phyloP scores from a whole-genome alignment of 768 basidiomycete species.

The Agrocybe pediades region DNA sequence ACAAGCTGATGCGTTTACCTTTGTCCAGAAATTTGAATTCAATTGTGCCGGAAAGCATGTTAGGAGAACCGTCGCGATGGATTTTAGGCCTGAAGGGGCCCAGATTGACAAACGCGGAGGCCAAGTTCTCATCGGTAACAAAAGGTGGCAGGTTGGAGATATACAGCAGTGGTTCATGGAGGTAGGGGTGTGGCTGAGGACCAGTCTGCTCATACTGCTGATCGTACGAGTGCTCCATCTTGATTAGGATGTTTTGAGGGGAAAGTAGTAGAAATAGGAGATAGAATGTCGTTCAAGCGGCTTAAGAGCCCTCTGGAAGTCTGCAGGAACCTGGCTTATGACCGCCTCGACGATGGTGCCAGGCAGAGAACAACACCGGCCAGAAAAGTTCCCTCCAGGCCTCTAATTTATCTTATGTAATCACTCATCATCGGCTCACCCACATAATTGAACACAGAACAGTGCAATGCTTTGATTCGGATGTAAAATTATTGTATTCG shows the following conservation, averaged over 20 bases:
- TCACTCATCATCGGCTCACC: not conserved
- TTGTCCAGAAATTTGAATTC: constrained; percentile 83
- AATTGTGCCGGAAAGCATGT: constrained; percentile 68
- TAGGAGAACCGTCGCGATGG: constrained; percentile 54
- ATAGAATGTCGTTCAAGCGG: constrained; percentile 7
- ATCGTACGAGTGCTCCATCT: constrained; percentile 48
- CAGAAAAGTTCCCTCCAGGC: constrained; percentile 20
- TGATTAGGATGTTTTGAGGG: constrained; percentile 29
- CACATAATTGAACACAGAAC: too few species aligned
- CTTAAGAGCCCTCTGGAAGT: constrained; percentile 2
- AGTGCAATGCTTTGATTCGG: too few species aligned
- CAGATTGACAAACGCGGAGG: constrained; percentile 70
- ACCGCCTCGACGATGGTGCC: constrained; percentile 28
- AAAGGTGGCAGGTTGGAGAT: constrained; percentile 76
- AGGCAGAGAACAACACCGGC: constrained; percentile 14
- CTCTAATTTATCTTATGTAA: constrained; percentile 17
- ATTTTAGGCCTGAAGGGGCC: constrained; percentile 84
- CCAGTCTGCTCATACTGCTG: constrained; percentile 34
- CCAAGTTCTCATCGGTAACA: constrained; percentile 77
- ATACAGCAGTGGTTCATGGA: constrained; percentile 81
- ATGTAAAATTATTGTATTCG: too few species aligned
- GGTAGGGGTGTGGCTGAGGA: constrained; percentile 74
- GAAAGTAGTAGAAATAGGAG: constrained; percentile 13
- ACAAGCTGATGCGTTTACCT: constrained; percentile 48
- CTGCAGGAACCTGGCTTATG: constrained; percentile 20